Conservation (phyloP, 2,329 filamentous ascomycete genomes). For the Metarhizium sp. region DNA sequence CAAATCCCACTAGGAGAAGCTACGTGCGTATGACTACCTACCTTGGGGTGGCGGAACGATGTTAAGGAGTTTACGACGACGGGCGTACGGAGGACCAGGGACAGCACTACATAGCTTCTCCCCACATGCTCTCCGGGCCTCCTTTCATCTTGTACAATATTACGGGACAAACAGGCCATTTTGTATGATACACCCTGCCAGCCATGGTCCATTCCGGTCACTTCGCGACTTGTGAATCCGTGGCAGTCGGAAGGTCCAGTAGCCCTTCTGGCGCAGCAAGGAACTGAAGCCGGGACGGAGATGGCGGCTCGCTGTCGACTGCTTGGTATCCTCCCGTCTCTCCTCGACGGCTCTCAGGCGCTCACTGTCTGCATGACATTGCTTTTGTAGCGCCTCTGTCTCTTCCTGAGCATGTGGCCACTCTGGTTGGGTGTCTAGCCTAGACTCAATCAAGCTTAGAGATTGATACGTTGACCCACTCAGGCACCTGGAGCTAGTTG, state of each 20-base stretch:
- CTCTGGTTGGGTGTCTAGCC: conserved; percentile 3
- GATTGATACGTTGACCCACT: conserved; percentile 7
- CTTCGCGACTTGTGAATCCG: not conserved
- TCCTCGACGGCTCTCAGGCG: not conserved
- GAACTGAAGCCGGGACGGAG: conserved; percentile 2
- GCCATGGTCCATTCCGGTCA: not conserved
- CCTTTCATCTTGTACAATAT: not conserved
- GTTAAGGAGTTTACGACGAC: not conserved
- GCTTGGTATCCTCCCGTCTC: conserved; percentile 1
- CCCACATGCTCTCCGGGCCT: not conserved
- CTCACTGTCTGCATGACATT: conserved; percentile 5
- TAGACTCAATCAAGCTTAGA: conserved; percentile 3
- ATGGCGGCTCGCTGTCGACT: conserved; percentile 4
- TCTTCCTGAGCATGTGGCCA: conserved; percentile 4
- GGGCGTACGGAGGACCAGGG: not conserved
- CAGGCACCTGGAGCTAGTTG: conserved; percentile 2
- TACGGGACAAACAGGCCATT: not conserved
- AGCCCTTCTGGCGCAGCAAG: conserved; percentile 3
- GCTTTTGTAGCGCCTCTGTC: conserved; percentile 5
- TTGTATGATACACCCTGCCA: not conserved
- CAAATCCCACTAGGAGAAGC: no score
- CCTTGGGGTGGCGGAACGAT: no score
- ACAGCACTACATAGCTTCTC: no score
- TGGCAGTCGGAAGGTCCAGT: not conserved
- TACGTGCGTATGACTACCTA: no score